Conservation (phyloP, 441 rosid species). For the Mallotus japonicus region DNA sequence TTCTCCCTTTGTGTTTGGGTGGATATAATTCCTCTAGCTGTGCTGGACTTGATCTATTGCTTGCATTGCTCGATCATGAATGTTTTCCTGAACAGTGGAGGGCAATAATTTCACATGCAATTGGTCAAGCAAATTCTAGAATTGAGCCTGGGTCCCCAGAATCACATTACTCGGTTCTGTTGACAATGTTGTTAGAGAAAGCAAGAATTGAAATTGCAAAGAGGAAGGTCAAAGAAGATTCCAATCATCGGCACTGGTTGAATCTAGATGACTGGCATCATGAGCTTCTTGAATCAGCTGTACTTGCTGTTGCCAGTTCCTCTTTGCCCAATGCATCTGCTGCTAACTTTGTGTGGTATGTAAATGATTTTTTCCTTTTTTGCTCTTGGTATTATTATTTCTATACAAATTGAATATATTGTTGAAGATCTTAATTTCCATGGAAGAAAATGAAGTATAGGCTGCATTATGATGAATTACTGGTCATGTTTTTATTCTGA, state of each 20-base stretch:
- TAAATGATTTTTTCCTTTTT: not conserved
- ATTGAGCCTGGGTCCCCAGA: conserved; percentile 32
- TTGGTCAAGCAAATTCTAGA: conserved; percentile 39
- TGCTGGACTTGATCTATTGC: conserved; percentile 71
- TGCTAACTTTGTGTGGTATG: conserved; percentile 72
- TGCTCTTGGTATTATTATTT: not conserved
- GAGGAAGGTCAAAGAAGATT: conserved; percentile 41
- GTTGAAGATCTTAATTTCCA: conserved; percentile 1
- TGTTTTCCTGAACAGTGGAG: conserved; percentile 75
- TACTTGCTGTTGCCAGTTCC: conserved; percentile 53
- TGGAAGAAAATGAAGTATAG: not conserved
- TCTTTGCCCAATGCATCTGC: conserved; percentile 42
- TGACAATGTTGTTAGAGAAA: conserved; percentile 70
- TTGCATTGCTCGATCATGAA: conserved; percentile 78
- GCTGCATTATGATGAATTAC: conserved; percentile 1
- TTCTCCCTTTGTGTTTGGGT: conserved; percentile 84
- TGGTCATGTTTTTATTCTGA: not conserved
- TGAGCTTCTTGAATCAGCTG: conserved; percentile 76
- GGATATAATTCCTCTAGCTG: conserved; percentile 45
- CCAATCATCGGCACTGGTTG: conserved; percentile 39
- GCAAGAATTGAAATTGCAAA: conserved; percentile 53
- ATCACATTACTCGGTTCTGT: conserved; percentile 36
- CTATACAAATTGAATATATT: not conserved
- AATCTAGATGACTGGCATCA: conserved; percentile 69
- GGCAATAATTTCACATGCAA: conserved; percentile 56